These are phyloP conservation scores for Teunomyces tritomae DNA, from an alignment of 805 yeast genomes.

Conservation along the genomic window DNA sequence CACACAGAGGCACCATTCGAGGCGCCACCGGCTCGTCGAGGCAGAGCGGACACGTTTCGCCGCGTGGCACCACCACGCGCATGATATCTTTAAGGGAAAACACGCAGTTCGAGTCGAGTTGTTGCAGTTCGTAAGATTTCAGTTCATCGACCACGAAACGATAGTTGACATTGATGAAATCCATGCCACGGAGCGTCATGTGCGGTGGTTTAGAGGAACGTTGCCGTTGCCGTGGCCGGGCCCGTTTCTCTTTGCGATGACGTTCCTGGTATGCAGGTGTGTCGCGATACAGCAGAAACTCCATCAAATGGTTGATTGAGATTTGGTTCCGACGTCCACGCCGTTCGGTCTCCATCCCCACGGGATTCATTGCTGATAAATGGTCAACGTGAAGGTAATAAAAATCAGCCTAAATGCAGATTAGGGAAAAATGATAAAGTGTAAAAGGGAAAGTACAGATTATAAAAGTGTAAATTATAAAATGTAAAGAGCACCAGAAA, in stretches of 20 bases:
- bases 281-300: conserved; percentile 46
- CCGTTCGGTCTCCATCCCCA: background rate
- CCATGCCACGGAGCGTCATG: conserved; percentile 45
- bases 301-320: conserved; percentile 64
- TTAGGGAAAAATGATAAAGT: background rate
- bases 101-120: conserved; percentile 72
- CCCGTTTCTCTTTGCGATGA: background rate
- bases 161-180: conserved; percentile 79
- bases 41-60: conserved; percentile 90
- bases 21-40: conserved; percentile 87
- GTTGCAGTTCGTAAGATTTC: conserved; percentile 54
- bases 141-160: conserved; percentile 75
- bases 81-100: conserved; percentile 59
- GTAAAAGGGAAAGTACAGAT: background rate
- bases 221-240: background rate
- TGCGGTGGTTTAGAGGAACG: background rate
- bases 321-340: conserved; percentile 34
- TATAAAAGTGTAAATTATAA: too few relatives aligned
- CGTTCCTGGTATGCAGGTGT: conserved; percentile 26
- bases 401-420: background rate
- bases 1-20: conserved; percentile 85
- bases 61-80: conserved; percentile 71
- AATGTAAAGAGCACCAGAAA: too few relatives aligned
- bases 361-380: too few relatives aligned
- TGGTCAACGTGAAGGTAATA: background rate